Evolutionary conservation across 2,329 filamentous ascomycete species (phyloP), one percentile per base, ranked within the genome.

Genomic region (Aspergillus spinulosporus): DNA sequence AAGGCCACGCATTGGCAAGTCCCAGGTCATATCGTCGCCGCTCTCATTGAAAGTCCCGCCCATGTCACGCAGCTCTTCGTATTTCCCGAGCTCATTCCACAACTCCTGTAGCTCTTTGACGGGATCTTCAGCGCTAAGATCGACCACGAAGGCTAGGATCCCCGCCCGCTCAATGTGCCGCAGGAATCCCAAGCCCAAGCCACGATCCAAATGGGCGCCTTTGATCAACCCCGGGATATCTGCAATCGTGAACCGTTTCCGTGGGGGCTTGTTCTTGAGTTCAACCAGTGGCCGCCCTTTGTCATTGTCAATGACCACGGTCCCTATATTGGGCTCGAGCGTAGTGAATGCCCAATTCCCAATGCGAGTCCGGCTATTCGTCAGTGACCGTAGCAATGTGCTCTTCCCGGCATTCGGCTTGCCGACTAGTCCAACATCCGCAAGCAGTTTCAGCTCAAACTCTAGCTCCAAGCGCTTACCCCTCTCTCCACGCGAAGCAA

Each of bases 261-360:
- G 83, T 0, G 83, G 69, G 75, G 82, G 75, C 72, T 79, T 71
- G 72, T 78, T 65, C 68, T 78, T 65, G 61, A 76, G 76, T 46
- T 79, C 73, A 36, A 85, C 70, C 5, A 75, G 60, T 1, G 92
- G 90, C 0, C 90, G 85, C 2, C 92, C 91, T 56, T 86, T 87
- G 76, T 94, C 84, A 69, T 92, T 85, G 72, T 99, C 94, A 8
- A 99, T 83, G 11, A 97, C 88, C 5, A 99, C 91, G 0, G 94
- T 99, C 49, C 94, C 94, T 53, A 99, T 95, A 64, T 96, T 97
- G 2, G 94, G 94, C 64, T 92, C 88, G 6, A 99, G 80, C 0
- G 94, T 99, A 2, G 94, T 99, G 72, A 99, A 99, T 8, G 92
- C 93, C 94, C 94, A 99, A 71, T 89, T 87, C 40, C 94, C 94